Evolutionary conservation across 371 early-diverging fungal genomes (phyloP).

Genomic region (Mucor racemosus): DNA sequence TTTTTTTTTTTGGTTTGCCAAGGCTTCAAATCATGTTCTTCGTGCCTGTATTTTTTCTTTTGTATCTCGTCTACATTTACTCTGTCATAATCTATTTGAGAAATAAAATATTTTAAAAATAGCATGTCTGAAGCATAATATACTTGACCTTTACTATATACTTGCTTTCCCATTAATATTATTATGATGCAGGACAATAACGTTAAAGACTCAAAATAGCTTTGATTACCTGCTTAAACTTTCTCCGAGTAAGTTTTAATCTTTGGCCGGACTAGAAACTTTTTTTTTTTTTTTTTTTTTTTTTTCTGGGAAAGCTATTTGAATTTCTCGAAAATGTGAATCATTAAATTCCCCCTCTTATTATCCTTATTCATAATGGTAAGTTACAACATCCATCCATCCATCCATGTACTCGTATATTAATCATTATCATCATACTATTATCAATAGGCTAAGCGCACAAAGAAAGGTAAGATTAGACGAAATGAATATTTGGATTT

Average conservation of each 20-base stretch:
- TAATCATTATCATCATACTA: not conserved
- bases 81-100: too few relatives aligned
- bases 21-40: too few relatives aligned
- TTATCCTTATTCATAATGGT: constrained; percentile 27
- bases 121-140: too few relatives aligned
- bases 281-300: not conserved
- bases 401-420: constrained; percentile 6
- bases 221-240: not conserved
- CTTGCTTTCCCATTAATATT: too few relatives aligned
- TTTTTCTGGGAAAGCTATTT: not conserved
- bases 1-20: too few relatives aligned
- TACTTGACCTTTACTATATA: too few relatives aligned
- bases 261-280: not conserved
- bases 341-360: constrained; percentile 20
- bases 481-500: too few relatives aligned
- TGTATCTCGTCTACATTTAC: too few relatives aligned
- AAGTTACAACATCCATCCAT: constrained; percentile 14
- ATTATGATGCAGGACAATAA: too few relatives aligned
- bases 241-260: not conserved
- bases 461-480: constrained; percentile 16
- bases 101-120: too few relatives aligned
- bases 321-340: not conserved
- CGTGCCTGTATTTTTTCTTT: too few relatives aligned
- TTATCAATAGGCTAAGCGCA: constrained; percentile 17
- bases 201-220: too few relatives aligned